Evolutionary conservation across 179 eudicot genomes (phyloP).

Genomic region (Actinidia arguta): DNA sequence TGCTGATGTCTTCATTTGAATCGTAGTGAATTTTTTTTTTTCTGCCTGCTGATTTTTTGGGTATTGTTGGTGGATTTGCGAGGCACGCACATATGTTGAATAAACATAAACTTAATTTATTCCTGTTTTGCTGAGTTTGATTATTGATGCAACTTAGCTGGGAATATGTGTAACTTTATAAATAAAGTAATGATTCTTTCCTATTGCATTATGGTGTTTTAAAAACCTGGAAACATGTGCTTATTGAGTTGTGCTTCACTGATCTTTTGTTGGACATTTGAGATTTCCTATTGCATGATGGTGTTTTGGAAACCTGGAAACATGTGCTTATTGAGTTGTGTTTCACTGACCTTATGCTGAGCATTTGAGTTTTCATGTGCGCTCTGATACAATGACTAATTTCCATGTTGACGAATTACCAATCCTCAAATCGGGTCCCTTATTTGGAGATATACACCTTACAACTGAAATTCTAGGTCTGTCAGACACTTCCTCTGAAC

Average conservation of each 20-base stretch:
- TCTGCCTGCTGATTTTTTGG: neutral
- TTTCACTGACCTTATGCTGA: neutral
- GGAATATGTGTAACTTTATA: neutral
- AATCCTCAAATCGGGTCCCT: too few species aligned
- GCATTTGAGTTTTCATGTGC: neutral
- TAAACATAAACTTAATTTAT: neutral
- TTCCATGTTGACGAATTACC: neutral
- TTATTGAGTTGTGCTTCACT: neutral
- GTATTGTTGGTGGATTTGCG: neutral
- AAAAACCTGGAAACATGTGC: neutral
- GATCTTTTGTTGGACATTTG: neutral
- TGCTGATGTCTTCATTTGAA: neutral
- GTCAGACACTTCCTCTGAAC: too few species aligned
- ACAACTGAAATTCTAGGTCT: neutral
- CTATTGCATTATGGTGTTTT: neutral
- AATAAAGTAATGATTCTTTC: neutral
- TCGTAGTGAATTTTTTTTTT: neutral
- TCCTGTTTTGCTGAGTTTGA: constrained; percentile 3
- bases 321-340: neutral
- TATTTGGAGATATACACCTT: neutral
- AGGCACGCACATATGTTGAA: neutral
- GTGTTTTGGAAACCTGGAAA: neutral
- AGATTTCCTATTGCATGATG: neutral
- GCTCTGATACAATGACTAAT: too few species aligned
- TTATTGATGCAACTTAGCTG: neutral